phyloP scores from a whole-genome alignment of 192 early-diverging fungal species.

The Backusella psychrophila region DNA sequence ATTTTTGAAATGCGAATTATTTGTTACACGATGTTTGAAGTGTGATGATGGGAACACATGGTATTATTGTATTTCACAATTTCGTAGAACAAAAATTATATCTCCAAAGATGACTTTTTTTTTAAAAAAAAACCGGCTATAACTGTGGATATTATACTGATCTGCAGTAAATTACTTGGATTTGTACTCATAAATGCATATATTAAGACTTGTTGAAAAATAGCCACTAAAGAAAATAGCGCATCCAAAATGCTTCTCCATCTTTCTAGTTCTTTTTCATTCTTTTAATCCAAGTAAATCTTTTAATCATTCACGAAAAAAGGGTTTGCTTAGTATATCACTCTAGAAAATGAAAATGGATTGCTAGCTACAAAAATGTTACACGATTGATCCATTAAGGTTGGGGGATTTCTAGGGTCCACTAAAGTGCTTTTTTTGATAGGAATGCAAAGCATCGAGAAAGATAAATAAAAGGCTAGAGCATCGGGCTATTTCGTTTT shows the following conservation, averaged over 20 bases:
- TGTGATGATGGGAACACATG: neutral
- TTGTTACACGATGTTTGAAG: neutral
- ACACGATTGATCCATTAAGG: too few species aligned
- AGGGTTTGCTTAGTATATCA: neutral
- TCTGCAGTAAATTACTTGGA: neutral
- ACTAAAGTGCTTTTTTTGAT: neutral
- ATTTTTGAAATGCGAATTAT: neutral
- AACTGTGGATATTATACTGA: neutral
- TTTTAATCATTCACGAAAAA: neutral
- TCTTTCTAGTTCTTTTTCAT: neutral
- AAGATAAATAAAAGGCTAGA: neutral
- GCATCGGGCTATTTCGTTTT: neutral
- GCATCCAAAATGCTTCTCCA: neutral
- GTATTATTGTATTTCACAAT: neutral
- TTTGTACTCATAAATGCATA: neutral
- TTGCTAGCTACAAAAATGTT: too few species aligned
- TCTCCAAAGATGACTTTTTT: neutral
- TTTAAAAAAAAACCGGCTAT: neutral
- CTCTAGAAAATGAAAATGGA: too few species aligned
- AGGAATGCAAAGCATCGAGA: neutral
- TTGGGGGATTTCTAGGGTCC: neutral
- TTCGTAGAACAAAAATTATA: neutral
- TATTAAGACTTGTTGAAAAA: neutral
- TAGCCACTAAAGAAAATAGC: neutral
- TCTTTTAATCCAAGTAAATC: neutral